Conservation (phyloP, 768 basidiomycete species). For the Sporobolomyces roseus region DNA sequence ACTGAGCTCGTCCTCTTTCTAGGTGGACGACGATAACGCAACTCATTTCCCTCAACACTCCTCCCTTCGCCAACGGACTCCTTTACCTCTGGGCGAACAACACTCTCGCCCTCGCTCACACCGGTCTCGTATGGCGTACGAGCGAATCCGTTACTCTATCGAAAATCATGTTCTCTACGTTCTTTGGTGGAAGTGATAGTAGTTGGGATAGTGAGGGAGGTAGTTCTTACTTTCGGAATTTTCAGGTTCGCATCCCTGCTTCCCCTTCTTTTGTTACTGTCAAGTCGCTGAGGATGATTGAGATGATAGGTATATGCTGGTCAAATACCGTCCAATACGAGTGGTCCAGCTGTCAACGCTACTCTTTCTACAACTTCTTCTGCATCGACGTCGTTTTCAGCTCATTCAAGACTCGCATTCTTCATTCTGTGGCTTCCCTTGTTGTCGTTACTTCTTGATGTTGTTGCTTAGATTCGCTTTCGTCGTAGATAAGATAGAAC, state of each 20-base stretch:
- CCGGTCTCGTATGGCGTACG: conserved; percentile 17
- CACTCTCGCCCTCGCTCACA: conserved; percentile 22
- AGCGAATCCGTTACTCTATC: conserved; percentile 12
- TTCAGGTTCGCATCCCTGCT: conserved; percentile 3
- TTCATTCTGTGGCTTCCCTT: not conserved
- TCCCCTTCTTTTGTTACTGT: too few species aligned
- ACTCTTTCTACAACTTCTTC: not conserved
- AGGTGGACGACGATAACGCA: conserved; percentile 38
- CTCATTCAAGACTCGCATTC: too few species aligned
- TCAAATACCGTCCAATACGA: not conserved
- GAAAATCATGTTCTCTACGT: conserved; percentile 35
- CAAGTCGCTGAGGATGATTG: too few species aligned
- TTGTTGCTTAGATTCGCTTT: not conserved
- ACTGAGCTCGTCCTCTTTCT: not conserved
- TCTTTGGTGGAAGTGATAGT: conserved; percentile 30
- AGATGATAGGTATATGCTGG: conserved; percentile 25
- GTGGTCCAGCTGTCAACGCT: conserved; percentile 15
- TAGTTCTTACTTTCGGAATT: not conserved
- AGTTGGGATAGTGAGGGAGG: conserved; percentile 11
- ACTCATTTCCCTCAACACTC: conserved; percentile 34
- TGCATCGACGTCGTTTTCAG: not conserved
- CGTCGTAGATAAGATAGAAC: too few species aligned
- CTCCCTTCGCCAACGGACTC: conserved; percentile 28
- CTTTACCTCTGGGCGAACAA: conserved; percentile 29
- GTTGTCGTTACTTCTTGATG: not conserved